Conservation (phyloP, 768 basidiomycete genomes). For the Leucogyrophana mollusca region DNA sequence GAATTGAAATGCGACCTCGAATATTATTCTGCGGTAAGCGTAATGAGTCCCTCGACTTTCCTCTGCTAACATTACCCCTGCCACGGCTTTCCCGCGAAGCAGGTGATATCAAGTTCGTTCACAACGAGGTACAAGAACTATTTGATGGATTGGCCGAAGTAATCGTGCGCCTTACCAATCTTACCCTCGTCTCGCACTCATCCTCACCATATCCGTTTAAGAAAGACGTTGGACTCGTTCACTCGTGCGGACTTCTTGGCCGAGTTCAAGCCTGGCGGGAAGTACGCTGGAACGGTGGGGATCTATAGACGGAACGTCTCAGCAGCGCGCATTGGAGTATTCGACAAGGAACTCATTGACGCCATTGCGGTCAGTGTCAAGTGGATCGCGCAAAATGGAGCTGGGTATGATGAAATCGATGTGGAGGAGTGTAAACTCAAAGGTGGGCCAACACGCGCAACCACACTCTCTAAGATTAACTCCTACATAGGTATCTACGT, state of each 20-base stretch:
- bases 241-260: constrained; percentile 44
- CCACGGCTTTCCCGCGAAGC: neutral
- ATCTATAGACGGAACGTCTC: constrained; percentile 52
- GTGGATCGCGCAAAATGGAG: constrained; percentile 88
- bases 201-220: neutral
- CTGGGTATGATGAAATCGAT: constrained; percentile 85
- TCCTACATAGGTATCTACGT: constrained; percentile 60
- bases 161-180: constrained; percentile 47
- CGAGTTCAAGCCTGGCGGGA: constrained; percentile 40
- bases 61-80: too few species aligned
- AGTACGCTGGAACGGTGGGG: constrained; percentile 46
- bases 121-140: constrained; percentile 62
- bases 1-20: too few species aligned
- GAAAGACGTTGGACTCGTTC: constrained; percentile 41
- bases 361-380: constrained; percentile 48
- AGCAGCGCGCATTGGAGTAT: constrained; percentile 43
- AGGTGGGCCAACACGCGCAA: constrained; percentile 39
- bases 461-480: neutral
- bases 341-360: constrained; percentile 46
- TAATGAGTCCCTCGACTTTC: too few species aligned
- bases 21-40: too few species aligned
- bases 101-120: constrained; percentile 76
- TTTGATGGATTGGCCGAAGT: constrained; percentile 70
- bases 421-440: constrained; percentile 68
- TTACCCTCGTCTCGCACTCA: neutral